Base-by-base conservation (phyloP, 2,329 filamentous ascomycete genomes). In the Calycina marina region DNA sequence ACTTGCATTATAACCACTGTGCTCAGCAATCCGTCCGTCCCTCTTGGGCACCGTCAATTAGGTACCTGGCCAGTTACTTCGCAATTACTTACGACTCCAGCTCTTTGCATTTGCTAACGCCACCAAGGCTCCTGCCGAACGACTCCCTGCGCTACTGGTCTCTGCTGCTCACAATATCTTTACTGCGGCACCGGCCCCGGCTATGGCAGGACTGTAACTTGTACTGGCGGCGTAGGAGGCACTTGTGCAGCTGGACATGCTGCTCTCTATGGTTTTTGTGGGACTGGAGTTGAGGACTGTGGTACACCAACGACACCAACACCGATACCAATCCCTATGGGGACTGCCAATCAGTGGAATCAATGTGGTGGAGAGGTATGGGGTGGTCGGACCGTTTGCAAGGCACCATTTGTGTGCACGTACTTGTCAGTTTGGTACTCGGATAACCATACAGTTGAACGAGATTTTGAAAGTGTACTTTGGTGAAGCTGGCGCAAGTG, bases 301-400 rank as follows among this genome's bases (percentile, higher is more conserved):
- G 10, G 11, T 18, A 14, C 27, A 18, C 12, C 16, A 6, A 6
- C 18, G 6, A 30, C 31, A 11, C 15, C 31, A 13, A 24, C 31
- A 2, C 30, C 30, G 4, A 6, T 15, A 4, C n/a, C 20, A 26
- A 18, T 26, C 9, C 4, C 4, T 14, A 22, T 16, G 6, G 8
- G 9, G 8, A 27, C 17, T 12, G 26, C n/a, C 11, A 6, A 14
- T 13, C 30, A 28, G n/a, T 36, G 25, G 29, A 18, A 15, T 24
- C 34, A 43, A 14, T 45, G 42, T 29, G 42, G 27, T 12, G 44
- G 44, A 3, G 14, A 31, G 10, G 39, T 30, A 5, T 46, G 34
- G 26, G 38, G 35, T 5, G 44, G 40, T 10, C 18, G 29, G 12
- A 43, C 40, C 2, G 30, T 30, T 11, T 45, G 44, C 18, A 30